A percentile compares a stretch with the other conserved stretches of the same genome.
phyloP scores from a whole-genome alignment of 2,329 filamentous ascomycete species.

The Aureobasidium sp. region DNA sequence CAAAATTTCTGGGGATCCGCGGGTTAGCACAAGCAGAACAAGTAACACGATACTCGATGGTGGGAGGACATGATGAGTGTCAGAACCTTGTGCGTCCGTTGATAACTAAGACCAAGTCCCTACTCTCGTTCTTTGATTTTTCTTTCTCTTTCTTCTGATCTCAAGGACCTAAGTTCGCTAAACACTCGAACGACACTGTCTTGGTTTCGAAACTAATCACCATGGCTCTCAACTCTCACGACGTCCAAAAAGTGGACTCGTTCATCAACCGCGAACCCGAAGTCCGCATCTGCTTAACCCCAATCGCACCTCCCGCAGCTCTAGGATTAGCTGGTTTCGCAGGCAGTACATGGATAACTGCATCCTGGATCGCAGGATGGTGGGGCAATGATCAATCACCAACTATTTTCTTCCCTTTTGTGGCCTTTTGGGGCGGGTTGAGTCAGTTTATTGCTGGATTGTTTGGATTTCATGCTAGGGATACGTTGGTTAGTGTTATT shows the following conservation, averaged over 20 bases:
- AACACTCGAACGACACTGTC: not conserved
- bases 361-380: slow-evolving; percentile 20
- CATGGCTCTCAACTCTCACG: slow-evolving; percentile 6
- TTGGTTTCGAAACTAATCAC: not conserved
- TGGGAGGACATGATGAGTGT: not conserved
- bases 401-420: slow-evolving; percentile 26
- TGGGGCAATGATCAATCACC: slow-evolving; percentile 23
- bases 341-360: slow-evolving; percentile 25
- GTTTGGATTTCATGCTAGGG: slow-evolving; percentile 21
- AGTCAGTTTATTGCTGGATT: slow-evolving; percentile 27
- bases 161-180: not conserved
- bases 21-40: not conserved
- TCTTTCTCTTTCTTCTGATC: not conserved
- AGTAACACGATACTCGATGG: not conserved
- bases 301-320: slow-evolving; percentile 27
- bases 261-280: slow-evolving; percentile 17
- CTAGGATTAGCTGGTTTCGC: slow-evolving; percentile 27
- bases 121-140: not conserved
- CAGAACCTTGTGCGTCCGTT: not conserved
- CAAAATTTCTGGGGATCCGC: not conserved
- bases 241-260: not conserved
- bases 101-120: not conserved
- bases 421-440: slow-evolving; percentile 24
- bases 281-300: slow-evolving; percentile 24
- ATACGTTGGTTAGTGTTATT: slow-evolving; percentile 22